phyloP scores from a whole-genome alignment of 352 stramenopile genomes.

The Phytophthora palmivora region DNA sequence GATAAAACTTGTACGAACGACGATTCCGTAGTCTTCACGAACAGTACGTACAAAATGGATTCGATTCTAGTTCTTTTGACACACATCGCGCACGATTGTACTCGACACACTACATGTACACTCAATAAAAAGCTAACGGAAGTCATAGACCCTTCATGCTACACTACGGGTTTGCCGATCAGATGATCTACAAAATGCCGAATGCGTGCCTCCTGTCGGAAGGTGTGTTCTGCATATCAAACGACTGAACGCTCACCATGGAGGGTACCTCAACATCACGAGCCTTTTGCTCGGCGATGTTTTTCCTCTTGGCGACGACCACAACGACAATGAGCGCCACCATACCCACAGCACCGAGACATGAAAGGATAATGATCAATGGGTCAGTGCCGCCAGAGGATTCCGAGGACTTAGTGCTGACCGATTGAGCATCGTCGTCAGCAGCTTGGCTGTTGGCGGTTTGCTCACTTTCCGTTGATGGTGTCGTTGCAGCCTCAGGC shows the following conservation, averaged over 20 bases:
- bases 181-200: conserved; percentile 27
- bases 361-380: conserved; percentile 38
- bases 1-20: conserved; percentile 3
- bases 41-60: conserved; percentile 21
- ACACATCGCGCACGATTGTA: neutral
- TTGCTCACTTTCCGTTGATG: conserved; percentile 16
- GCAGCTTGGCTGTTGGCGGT: conserved; percentile 19
- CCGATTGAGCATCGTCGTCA: conserved; percentile 23
- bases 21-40: conserved; percentile 1
- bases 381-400: conserved; percentile 25
- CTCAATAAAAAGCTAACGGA: conserved; percentile 29
- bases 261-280: conserved; percentile 32
- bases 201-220: conserved; percentile 33
- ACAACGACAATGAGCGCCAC: conserved; percentile 37
- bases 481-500: conserved; percentile 1
- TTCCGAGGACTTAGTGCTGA: conserved; percentile 30
- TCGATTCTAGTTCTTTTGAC: conserved; percentile 38
- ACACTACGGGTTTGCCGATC: neutral
- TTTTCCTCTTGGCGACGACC: conserved; percentile 39
- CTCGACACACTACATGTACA: neutral
- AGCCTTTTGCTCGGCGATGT: conserved; percentile 36
- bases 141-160: conserved; percentile 32
- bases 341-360: conserved; percentile 27
- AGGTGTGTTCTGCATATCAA: conserved; percentile 31
- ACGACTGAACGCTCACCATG: conserved; percentile 37